Evolutionary conservation across 768 basidiomycete species (phyloP).

Genomic region (Inosperma sp.): DNA sequence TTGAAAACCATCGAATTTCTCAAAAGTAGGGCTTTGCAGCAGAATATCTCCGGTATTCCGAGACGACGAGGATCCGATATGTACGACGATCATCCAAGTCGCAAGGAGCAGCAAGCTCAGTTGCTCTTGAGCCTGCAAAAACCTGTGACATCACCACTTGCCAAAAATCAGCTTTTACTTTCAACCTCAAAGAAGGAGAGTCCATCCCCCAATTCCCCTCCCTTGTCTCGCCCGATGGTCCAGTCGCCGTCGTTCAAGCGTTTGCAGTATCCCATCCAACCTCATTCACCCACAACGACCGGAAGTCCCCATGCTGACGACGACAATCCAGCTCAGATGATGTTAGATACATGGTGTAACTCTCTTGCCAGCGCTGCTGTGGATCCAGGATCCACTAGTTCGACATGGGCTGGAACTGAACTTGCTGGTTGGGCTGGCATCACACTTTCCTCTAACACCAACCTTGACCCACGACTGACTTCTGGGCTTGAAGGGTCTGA

Average conservation of each 20-base stretch:
- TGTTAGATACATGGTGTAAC: constrained; percentile 83
- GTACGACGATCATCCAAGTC: constrained; percentile 24
- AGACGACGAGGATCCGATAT: constrained; percentile 23
- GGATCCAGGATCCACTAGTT: constrained; percentile 45
- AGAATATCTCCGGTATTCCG: constrained; percentile 34
- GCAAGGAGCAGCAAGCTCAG: constrained; percentile 46
- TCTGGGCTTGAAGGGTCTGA: constrained; percentile 59
- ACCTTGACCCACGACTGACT: constrained; percentile 41
- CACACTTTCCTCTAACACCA: constrained; percentile 35
- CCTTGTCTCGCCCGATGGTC: constrained; percentile 25
- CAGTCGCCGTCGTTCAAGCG: constrained; percentile 59
- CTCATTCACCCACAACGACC: constrained; percentile 56
- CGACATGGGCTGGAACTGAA: constrained; percentile 62
- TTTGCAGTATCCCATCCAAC: constrained; percentile 47
- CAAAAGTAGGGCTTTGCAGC: constrained; percentile 60
- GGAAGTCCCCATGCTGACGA: constrained; percentile 74
- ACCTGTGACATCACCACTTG: constrained; percentile 30
- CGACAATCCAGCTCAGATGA: constrained; percentile 67
- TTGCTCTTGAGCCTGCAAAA: constrained; percentile 47
- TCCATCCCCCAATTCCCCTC: constrained; percentile 28
- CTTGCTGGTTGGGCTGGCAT: constrained; percentile 55
- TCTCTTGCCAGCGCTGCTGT: constrained; percentile 65
- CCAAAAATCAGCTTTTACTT: constrained; percentile 30
- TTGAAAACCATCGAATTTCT: constrained; percentile 83
- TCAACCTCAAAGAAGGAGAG: constrained; percentile 18